Evolutionary conservation across 345 rosid genomes (phyloP).

Genomic region (Passiflora organensis): DNA sequence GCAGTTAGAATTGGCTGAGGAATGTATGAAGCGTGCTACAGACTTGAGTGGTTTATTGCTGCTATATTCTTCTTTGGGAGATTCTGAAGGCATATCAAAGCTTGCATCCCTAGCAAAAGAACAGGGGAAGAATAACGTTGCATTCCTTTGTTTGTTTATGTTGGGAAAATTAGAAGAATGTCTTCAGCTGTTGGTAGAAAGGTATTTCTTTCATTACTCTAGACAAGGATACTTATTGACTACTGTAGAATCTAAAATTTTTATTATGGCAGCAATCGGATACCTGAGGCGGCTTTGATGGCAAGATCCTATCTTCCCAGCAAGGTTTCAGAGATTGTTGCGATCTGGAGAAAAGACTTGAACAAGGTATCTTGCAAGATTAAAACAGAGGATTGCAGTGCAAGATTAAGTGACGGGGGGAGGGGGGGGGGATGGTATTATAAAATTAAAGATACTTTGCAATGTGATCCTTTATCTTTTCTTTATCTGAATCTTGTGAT

Average conservation of each 20-base stretch:
- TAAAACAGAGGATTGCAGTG: too few species aligned
- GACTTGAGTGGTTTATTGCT: slow-evolving; percentile 96
- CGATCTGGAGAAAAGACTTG: slow-evolving; percentile 96
- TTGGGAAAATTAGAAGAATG: slow-evolving; percentile 96
- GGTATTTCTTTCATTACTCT: slow-evolving; percentile 45
- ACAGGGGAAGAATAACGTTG: slow-evolving; percentile 97
- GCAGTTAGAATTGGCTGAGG: slow-evolving; percentile 99
- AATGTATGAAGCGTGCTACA: slow-evolving; percentile 82
- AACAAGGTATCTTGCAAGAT: slow-evolving; percentile 69
- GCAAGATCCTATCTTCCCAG: slow-evolving; percentile 98
- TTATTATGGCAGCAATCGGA: slow-evolving; percentile 71
- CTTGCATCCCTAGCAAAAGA: slow-evolving; percentile 86
- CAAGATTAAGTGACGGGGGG: too few species aligned
- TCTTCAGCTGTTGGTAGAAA: slow-evolving; percentile 84
- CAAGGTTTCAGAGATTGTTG: slow-evolving; percentile 93
- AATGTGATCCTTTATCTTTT: not conserved
- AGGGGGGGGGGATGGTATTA: too few species aligned
- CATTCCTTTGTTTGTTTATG: slow-evolving; percentile 86
- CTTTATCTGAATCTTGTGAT: not conserved
- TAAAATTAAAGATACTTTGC: too few species aligned
- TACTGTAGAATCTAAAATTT: slow-evolving; percentile 14
- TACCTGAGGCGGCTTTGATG: slow-evolving; percentile 99
- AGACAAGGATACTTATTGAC: slow-evolving; percentile 1
- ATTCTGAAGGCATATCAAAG: slow-evolving; percentile 79
- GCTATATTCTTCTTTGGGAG: slow-evolving; percentile 93